Percentiles rank a stretch among this genome's conserved stretches.
Evolutionary conservation across 2,329 filamentous ascomycete genomes (phyloP).

Genomic region (Emericellopsis atlantica): DNA sequence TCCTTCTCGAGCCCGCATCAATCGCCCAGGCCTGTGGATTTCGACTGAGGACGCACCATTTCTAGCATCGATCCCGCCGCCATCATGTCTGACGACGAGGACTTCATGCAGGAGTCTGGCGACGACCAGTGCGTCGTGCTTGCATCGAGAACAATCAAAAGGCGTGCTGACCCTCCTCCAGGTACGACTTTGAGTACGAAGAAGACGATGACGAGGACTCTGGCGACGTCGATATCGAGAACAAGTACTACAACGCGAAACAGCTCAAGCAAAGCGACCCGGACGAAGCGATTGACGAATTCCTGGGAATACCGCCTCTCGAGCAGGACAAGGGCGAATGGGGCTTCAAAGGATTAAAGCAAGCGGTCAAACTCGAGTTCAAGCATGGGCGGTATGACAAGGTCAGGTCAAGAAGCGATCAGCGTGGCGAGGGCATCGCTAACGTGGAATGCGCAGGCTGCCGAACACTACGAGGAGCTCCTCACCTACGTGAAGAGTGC

Average conservation of each 20-base stretch:
- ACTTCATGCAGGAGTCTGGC: constrained; percentile 35
- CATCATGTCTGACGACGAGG: constrained; percentile 38
- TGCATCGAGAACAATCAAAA: not conserved
- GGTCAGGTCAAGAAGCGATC: constrained; percentile 29
- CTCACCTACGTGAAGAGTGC: constrained; percentile 95
- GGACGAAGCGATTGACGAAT: constrained; percentile 81
- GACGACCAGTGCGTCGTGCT: constrained; percentile 25
- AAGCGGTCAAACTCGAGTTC: constrained; percentile 95
- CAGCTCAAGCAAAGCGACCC: constrained; percentile 84
- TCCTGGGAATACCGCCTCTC: constrained; percentile 72
- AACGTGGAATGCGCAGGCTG: constrained; percentile 44
- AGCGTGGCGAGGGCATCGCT: not conserved
- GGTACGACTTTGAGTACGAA: constrained; percentile 96
- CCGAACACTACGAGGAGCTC: constrained; percentile 86
- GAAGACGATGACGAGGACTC: constrained; percentile 80
- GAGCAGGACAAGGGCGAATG: constrained; percentile 93
- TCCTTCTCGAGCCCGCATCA: no score
- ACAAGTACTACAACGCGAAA: constrained; percentile 99
- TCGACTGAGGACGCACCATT: no score
- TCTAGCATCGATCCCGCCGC: not conserved
- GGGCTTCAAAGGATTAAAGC: constrained; percentile 97
- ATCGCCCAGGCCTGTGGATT: no score
- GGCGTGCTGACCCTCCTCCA: constrained; percentile 10
- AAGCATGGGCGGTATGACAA: constrained; percentile 79
- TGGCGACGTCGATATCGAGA: constrained; percentile 90